Conservation (phyloP, 176 grass and related monocot species). For the Urochloa ruziziensis region DNA sequence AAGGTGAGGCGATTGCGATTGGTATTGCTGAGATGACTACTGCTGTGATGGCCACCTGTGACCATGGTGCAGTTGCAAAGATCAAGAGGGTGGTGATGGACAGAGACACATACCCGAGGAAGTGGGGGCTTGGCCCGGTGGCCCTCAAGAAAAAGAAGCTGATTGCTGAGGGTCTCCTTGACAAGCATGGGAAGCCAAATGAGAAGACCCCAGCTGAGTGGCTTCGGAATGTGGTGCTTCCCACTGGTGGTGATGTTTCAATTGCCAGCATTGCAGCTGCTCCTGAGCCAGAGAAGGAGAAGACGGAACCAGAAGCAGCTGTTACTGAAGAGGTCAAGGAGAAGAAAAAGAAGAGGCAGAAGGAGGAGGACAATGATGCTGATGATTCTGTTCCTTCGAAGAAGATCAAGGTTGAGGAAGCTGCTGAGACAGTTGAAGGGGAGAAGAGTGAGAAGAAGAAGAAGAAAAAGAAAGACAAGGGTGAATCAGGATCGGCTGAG, state of each 20-base stretch:
- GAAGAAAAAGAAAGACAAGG: conserved; percentile 71
- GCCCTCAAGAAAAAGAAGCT: conserved; percentile 86
- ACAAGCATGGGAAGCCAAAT: conserved; percentile 90
- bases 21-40: conserved; percentile 97
- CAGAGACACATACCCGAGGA: conserved; percentile 85
- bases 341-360: conserved; percentile 72
- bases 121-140: conserved; percentile 84
- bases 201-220: conserved; percentile 86
- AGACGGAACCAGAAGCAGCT: conserved; percentile 30
- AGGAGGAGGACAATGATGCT: conserved; percentile 30
- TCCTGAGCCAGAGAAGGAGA: conserved; percentile 50
- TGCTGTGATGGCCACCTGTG: conserved; percentile 87
- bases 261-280: conserved; percentile 79
- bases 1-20: conserved; percentile 84
- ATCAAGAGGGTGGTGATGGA: conserved; percentile 98
- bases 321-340: conserved; percentile 44
- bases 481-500: conserved; percentile 31
- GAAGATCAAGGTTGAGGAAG: conserved; percentile 79
- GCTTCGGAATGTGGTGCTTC: conserved; percentile 69
- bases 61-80: conserved; percentile 71
- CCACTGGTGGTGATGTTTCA: conserved; percentile 67
- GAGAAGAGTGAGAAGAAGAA: conserved; percentile 90
- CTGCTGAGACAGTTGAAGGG: conserved; percentile 31
- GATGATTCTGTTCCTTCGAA: conserved; percentile 41
- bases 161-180: conserved; percentile 65